Conservation (phyloP, 805 yeast species). For the Kluyveromyces aestuarii region DNA sequence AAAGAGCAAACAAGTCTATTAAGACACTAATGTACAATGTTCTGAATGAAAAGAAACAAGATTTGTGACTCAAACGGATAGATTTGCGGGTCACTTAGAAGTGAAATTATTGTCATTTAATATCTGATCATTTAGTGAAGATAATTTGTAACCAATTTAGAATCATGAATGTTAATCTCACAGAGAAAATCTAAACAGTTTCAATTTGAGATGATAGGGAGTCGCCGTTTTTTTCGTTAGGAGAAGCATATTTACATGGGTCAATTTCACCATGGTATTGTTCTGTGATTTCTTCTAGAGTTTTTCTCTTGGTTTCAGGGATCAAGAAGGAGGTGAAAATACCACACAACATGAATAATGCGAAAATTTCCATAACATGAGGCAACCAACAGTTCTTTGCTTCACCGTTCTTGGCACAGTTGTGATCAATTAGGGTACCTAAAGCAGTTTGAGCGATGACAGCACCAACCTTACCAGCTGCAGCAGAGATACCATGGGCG, state of each 20-base stretch:
- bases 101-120: no score
- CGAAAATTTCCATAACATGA: constrained; percentile 90
- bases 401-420: constrained; percentile 50
- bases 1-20: no score
- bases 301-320: constrained; percentile 89
- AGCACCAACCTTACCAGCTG: constrained; percentile 87
- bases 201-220: constrained; percentile 1
- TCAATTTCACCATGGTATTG: constrained; percentile 74
- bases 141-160: background rate
- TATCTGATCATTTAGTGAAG: background rate
- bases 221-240: constrained; percentile 3
- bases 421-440: constrained; percentile 76
- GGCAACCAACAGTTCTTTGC: constrained; percentile 67
- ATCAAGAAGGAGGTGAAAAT: constrained; percentile 51
- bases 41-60: no score
- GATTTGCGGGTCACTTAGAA: no score
- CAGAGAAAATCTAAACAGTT: background rate
- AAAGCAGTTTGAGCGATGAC: constrained; percentile 82
- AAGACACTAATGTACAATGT: no score
- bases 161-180: background rate
- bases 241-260: constrained; percentile 31
- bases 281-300: constrained; percentile 77
- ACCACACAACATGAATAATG: constrained; percentile 85
- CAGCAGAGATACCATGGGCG: constrained; percentile 93
- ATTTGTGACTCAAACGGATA: no score